A percentile compares a stretch with the other conserved stretches of the same genome.
phyloP scores from a whole-genome alignment of 805 yeast genomes.

The Ogataea siamensis region DNA sequence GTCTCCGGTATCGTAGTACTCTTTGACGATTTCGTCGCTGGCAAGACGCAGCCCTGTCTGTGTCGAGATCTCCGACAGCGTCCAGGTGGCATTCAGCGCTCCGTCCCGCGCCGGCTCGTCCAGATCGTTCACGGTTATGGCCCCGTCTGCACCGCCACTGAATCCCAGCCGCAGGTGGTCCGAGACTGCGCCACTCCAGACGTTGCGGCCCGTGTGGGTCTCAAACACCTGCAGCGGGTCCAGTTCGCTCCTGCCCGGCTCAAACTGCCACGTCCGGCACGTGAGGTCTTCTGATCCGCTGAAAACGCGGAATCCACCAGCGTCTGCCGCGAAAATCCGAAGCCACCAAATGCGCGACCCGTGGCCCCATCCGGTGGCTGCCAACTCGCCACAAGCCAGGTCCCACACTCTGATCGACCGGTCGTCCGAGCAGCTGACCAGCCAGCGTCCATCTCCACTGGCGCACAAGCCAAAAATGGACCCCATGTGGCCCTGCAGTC shows the following conservation, averaged over 20 bases:
- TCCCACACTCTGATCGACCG: slow-evolving; percentile 81
- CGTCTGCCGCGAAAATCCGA: slow-evolving; percentile 45
- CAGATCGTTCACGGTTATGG: slow-evolving; percentile 62
- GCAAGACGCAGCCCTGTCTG: slow-evolving; percentile 30
- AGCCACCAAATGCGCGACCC: slow-evolving; percentile 91
- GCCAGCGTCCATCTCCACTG: slow-evolving; percentile 49
- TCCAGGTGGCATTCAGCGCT: slow-evolving; percentile 30
- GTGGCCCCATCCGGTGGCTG: slow-evolving; percentile 95
- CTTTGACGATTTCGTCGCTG: slow-evolving; percentile 59
- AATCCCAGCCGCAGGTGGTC: slow-evolving; percentile 49
- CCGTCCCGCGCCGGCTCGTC: slow-evolving; percentile 31
- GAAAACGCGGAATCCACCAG: slow-evolving; percentile 37
- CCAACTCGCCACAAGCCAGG: slow-evolving; percentile 49
- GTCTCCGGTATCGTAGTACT: slow-evolving; percentile 47
- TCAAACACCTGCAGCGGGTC: slow-evolving; percentile 50
- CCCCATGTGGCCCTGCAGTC: slow-evolving; percentile 79
- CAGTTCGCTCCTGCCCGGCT: slow-evolving; percentile 33
- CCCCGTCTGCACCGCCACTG: slow-evolving; percentile 95
- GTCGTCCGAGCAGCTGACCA: slow-evolving; percentile 91
- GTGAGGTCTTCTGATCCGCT: slow-evolving; percentile 89
- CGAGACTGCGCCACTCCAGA: slow-evolving; percentile 75
- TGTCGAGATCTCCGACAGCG: slow-evolving; percentile 35
- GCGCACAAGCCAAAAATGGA: slow-evolving; percentile 80
- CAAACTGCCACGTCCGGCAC: slow-evolving; percentile 69
- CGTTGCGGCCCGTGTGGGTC: slow-evolving; percentile 79